Evolutionary conservation across 202 grass and related monocot genomes (phyloP), one percentile per base, ranked within the genome.

Genomic region (Zizania palustris): DNA sequence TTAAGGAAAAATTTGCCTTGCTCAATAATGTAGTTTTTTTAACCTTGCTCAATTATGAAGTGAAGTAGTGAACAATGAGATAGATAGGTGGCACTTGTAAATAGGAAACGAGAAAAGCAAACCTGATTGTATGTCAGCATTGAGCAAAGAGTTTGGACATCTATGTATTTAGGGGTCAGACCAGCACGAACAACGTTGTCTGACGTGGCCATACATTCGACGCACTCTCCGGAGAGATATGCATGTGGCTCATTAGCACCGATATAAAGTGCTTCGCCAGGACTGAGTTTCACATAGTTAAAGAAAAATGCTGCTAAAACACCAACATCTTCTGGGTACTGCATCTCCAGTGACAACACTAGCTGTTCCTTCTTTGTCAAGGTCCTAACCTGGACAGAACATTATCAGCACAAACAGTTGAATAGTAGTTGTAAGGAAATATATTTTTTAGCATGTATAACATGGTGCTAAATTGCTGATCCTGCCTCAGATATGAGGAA

Each of bases 51-150:
- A 38, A 45, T 2, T 10, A 33, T 18, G 5, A n/a, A 56, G 50
- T 37, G 20, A 57, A 44, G n/a, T n/a, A n/a, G n/a, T n/a, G n/a
- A n/a, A n/a, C n/a, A 65, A 65, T 11, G 11, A 65, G n/a, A 20
- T n/a, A 83, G 21, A 60, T 5, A 6, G 19, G 4, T n/a, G 49
- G 16, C 55, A 5, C 9, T 37, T 11, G 72, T 36, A 37, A 35
- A 71, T 38, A 11, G n/a, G 19, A 60, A 58, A 75, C 21, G 5
- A 68, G 60, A 42, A 60, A 64, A 80, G 60, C 50, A 21, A 68
- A 98, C 95, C 91, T 95, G 96, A 46, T 95, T 92, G 64, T 98
- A 98, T 48, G 91, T 95, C 41, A 98, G 74, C 96, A 98, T 97
- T 5, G 94, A 92, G 77, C 94, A 97, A 36, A 93, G 88, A 66